Base-by-base conservation (phyloP, 192 early-diverging fungal species). In the Irineochytrium annulatum region DNA sequence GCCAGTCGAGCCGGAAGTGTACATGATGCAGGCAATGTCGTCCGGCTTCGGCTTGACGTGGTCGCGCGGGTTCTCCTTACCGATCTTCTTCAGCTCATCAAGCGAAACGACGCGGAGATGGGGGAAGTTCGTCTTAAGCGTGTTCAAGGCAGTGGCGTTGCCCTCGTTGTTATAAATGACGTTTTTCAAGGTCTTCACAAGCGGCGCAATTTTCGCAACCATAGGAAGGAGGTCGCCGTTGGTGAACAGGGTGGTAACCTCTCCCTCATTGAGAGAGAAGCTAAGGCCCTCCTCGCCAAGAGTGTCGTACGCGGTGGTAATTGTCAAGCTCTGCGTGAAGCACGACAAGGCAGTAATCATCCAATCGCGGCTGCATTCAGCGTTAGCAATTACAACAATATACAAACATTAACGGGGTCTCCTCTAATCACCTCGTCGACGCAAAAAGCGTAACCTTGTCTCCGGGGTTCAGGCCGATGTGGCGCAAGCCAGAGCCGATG, bases 211-310 rank as follows among this genome's bases (percentile, higher is more conserved):
- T 44, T 83, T 86, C 58, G 58, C 55, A 27, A 91, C 60, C 48
- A 81, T 86, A 39, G 77, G 72, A 33, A 94, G 75, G 33, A 90
- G 73, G 34, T 89, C 85, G 0, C 77, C 81, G 55, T 88, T 85
- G 63, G 90, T 89, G 61, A 91, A 89, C 52, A 91, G 70, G 43
- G 82, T 77, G 17, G 62, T 59, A 30, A 88, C 84, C 65, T 86
- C 88, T 26, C 87, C 73, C 72, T 95, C 88, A 60, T 87, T 86
- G 70, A 94, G 84, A 4, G 93, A 91, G 63, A 89, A 89, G 48
- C 78, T 39, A 41, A 94, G 84, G 43, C 91, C 91, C 16, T 90
- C 87, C 60, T 86, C 86, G 30, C 91, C 93, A 34, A 95, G 79
- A 35, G 91, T 92, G 17, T 35, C 70, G 46, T 75, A 79, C 24